Base-by-base conservation (phyloP, 2,329 filamentous ascomycete genomes). In the Lanzia echinophila region DNA sequence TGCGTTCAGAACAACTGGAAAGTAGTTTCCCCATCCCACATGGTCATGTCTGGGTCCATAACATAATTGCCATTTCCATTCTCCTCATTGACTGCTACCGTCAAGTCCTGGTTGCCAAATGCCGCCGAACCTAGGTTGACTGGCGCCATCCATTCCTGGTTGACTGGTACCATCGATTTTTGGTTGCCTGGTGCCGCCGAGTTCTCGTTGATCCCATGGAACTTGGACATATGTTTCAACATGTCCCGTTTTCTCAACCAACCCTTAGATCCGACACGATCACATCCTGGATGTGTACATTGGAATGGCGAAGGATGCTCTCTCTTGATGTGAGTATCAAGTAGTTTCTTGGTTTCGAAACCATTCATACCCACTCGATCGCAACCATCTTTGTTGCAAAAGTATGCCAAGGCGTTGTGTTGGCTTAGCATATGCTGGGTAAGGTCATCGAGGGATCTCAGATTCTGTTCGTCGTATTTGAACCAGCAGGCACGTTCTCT, bases 261-360 rank as follows among this genome's bases (percentile, higher is more conserved):
- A 3, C 58, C 60, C 3, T 61, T 61, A 12, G 36, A 52, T 1
- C 57, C 60, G 17, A 60, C 28, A 11, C 58, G 56, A 42, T 58
- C 47, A 32, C 60, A 61, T 11, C 57, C 60, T 3, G 42, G 47
- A 12, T 58, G 44, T 12, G 50, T 17, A 15, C 58, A 62, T 33
- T 58, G 57, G 31, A 54, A 60, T 19, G 52, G 52, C 13, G 57
- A 56, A 12, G 43, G 39, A 31, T 62, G 60, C 1, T 60, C 54
- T 5, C 57, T 56, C 38, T 59, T 62, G 6, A 56, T 20, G 32
- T 62, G 60, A 32, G 20, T n/a, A 10, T 48, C 24, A 13, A 60
- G 12, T 2, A 56, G 42, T 20, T 57, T 46, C 1, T 60, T 39
- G 3, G 41, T 51, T 1, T 38, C 41, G 7, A 51, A 51, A 3